Percentiles rank a stretch among this genome's conserved stretches.
Evolutionary conservation across 768 basidiomycete genomes (phyloP).

Genomic region (Serendipita vermifera): DNA sequence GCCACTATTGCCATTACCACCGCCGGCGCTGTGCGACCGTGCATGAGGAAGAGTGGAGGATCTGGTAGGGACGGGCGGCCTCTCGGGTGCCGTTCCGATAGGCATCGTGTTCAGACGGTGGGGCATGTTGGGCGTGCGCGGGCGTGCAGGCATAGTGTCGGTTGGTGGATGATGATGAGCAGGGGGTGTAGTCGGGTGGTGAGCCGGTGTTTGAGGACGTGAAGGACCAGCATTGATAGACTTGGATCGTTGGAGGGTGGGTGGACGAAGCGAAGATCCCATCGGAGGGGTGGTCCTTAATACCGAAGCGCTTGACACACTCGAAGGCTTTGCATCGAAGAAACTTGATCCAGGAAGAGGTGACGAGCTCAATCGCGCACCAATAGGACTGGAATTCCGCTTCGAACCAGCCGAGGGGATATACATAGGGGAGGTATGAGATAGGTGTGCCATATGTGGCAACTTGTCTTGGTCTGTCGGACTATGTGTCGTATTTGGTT

Average conservation of each 20-base stretch:
- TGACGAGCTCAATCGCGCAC: background rate
- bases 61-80: background rate
- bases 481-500: too few species aligned
- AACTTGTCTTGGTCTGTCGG: too few species aligned
- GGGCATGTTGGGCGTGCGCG: background rate
- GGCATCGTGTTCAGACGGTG: background rate
- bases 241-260: constrained; percentile 6
- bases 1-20: background rate
- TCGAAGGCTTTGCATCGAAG: background rate
- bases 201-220: background rate
- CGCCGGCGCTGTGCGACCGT: background rate
- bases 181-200: background rate
- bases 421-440: background rate
- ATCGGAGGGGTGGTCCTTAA: background rate
- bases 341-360: background rate
- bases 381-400: background rate
- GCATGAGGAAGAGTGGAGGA: background rate
- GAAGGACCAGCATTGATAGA: background rate
- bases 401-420: background rate
- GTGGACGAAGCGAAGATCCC: background rate
- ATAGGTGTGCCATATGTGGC: background rate
- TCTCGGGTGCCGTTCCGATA: background rate
- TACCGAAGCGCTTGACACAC: background rate
- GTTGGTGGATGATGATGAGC: background rate
- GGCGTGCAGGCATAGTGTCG: background rate